Conservation (phyloP, 352 stramenopile genomes). For the Thalassiosira delicatula region DNA sequence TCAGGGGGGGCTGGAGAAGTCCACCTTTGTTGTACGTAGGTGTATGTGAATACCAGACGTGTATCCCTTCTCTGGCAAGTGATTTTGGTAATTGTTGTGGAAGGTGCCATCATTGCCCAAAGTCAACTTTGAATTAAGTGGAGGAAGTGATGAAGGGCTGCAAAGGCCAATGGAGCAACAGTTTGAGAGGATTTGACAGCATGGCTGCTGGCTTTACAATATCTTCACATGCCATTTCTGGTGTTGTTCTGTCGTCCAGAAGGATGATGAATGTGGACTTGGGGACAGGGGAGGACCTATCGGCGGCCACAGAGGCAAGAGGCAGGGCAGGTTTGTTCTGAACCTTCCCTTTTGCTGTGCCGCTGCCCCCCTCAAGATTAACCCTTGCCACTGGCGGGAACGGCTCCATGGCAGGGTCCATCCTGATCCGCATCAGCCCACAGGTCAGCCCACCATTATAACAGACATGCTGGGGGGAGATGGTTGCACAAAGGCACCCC, state of each 20-base stretch:
- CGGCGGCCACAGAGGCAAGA: background rate
- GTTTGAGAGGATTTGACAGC: background rate
- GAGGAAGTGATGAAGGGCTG: background rate
- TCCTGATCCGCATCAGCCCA: background rate
- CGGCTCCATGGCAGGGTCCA: background rate
- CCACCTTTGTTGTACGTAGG: too few relatives aligned
- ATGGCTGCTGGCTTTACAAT: background rate
- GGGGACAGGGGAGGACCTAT: background rate
- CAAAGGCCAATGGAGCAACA: background rate
- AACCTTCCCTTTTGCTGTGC: background rate
- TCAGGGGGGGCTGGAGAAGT: too few relatives aligned
- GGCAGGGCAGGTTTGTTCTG: background rate
- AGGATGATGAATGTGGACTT: background rate
- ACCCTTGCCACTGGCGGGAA: conserved; percentile 12
- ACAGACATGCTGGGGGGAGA: conserved; percentile 1
- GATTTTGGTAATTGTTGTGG: background rate
- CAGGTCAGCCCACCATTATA: conserved; percentile 22
- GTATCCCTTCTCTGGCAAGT: background rate
- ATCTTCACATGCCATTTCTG: background rate
- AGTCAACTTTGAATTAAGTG: background rate
- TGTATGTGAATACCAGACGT: background rate
- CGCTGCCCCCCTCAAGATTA: background rate
- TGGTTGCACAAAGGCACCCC: background rate
- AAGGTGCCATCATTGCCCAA: background rate
- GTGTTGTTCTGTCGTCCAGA: background rate